phyloP scores from a whole-genome alignment of 139 green algal genomes.

The Yamagishiella unicocca region DNA sequence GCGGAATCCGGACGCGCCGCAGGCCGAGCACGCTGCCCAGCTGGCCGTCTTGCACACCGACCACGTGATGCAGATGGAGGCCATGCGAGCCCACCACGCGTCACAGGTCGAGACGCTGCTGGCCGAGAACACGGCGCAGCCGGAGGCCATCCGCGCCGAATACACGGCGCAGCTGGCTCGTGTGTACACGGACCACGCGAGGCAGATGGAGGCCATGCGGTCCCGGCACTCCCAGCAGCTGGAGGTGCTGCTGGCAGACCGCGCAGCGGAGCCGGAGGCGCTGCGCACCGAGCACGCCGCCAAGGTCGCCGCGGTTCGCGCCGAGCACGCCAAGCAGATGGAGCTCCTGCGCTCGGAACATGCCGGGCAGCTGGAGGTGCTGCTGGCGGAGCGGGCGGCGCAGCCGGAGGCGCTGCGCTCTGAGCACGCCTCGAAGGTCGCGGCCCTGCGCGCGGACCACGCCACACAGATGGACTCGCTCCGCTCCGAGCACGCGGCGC shows the following conservation, averaged over 20 bases:
- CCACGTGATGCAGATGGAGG: neutral
- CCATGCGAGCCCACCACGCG: neutral
- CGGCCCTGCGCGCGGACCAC: slow-evolving; percentile 3
- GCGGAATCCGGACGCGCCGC: neutral
- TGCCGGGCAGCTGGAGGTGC: neutral
- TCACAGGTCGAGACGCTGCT: neutral
- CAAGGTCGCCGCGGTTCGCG: neutral
- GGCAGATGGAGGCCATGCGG: neutral
- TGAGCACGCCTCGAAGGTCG: neutral
- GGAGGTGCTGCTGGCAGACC: neutral
- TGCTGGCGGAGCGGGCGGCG: neutral
- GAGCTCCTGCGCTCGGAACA: neutral
- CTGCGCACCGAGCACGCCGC: neutral
- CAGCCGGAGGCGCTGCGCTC: neutral
- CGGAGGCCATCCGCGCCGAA: slow-evolving; percentile 6
- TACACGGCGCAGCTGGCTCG: neutral
- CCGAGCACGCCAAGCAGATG: neutral
- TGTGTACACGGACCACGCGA: neutral
- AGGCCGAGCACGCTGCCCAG: slow-evolving; percentile 9
- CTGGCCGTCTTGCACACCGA: neutral
- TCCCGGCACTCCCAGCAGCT: neutral
- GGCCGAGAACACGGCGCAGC: neutral
- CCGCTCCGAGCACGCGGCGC: neutral
- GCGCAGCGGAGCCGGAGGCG: neutral
- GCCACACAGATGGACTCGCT: neutral